phyloP scores from a whole-genome alignment of 1,139 yeast genomes.

The Chernovozyma sophiae-reginae region DNA sequence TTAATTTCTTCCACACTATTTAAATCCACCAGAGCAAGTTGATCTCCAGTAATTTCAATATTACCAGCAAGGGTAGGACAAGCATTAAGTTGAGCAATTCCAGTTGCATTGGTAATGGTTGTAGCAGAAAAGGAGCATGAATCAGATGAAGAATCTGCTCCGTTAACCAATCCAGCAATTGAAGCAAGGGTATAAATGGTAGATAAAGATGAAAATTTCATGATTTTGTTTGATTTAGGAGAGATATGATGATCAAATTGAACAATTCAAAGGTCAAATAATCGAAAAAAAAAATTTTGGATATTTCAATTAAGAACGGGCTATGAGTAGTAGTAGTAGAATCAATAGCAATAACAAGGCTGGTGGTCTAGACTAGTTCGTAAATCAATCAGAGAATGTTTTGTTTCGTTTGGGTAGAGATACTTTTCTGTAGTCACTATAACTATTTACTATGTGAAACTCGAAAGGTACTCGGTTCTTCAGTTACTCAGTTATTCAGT shows the following conservation, averaged over 20 bases:
- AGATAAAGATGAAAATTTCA: slow-evolving; percentile 16
- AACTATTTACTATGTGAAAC: no score
- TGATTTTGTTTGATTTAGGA: slow-evolving; percentile 4
- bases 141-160: slow-evolving; percentile 10
- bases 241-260: neutral
- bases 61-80: slow-evolving; percentile 43
- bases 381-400: no score
- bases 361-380: no score
- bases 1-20: slow-evolving; percentile 28
- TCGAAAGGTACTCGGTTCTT: no score
- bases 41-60: slow-evolving; percentile 38
- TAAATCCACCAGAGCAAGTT: slow-evolving; percentile 31
- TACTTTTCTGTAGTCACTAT: no score
- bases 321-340: no score
- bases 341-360: no score
- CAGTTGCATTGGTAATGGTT: slow-evolving; percentile 39
- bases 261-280: neutral
- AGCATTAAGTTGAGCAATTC: slow-evolving; percentile 28
- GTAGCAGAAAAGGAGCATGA: slow-evolving; percentile 39
- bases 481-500: no score
- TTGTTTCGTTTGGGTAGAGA: no score
- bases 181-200: slow-evolving; percentile 11
- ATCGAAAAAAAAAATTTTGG: neutral
- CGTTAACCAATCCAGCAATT: slow-evolving; percentile 15
- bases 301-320: no score